Conservation (phyloP, 108 stramenopile species). For the Halocafeteria seosinensis region DNA sequence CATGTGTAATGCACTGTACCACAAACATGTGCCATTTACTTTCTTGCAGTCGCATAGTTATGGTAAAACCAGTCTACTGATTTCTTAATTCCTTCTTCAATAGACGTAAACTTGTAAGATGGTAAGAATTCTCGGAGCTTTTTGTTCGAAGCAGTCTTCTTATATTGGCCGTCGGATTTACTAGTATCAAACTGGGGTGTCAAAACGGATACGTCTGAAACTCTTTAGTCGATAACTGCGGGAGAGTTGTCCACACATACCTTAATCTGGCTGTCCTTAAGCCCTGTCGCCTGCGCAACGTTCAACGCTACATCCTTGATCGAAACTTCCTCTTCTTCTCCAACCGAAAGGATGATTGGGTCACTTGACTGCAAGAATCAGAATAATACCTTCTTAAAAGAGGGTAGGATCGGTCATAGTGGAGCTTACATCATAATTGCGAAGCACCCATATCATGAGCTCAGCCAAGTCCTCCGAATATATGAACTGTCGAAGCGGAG, state of each 20-base stretch:
- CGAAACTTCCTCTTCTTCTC: constrained; percentile 72
- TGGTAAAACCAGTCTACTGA: constrained; percentile 9
- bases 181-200: constrained; percentile 64
- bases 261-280: too few species aligned
- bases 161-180: constrained; percentile 92
- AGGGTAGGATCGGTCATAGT: too few species aligned
- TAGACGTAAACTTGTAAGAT: constrained; percentile 77
- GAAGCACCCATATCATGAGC: constrained; percentile 80
- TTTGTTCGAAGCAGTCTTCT: constrained; percentile 88
- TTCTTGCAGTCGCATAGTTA: constrained; percentile 6
- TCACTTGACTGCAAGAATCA: constrained; percentile 72
- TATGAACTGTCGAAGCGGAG: constrained; percentile 86
- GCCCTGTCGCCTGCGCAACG: constrained; percentile 78
- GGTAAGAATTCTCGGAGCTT: constrained; percentile 62
- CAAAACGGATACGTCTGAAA: too few species aligned
- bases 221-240: too few species aligned
- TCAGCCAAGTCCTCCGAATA: constrained; percentile 78
- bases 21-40: not conserved
- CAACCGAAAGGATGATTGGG: constrained; percentile 76
- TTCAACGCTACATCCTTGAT: constrained; percentile 79
- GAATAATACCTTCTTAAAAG: not conserved
- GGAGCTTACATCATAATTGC: constrained; percentile 22
- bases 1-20: not conserved
- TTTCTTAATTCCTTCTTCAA: constrained; percentile 56
- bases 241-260: too few species aligned